A percentile compares a stretch with the other conserved stretches of the same genome.
Conservation (phyloP, 2,329 filamentous ascomycete genomes). For the Beauveria sp. region DNA sequence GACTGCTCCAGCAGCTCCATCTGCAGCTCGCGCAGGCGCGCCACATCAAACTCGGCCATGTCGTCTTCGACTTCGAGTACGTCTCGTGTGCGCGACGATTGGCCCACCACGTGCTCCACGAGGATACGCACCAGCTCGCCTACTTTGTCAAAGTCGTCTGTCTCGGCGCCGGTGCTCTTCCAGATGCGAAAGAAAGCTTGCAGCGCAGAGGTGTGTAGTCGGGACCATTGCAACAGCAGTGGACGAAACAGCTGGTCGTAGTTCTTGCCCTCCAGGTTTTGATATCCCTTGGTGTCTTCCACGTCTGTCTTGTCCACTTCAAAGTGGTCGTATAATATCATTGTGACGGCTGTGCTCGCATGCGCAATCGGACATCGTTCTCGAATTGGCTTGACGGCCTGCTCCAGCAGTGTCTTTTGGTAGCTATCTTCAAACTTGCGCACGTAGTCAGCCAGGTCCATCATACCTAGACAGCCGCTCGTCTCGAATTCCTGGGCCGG, state of each 20-base stretch:
- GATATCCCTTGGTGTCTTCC: slow-evolving; percentile 69
- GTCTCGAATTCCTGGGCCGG: slow-evolving; percentile 78
- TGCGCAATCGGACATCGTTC: slow-evolving; percentile 81
- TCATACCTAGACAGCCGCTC: slow-evolving; percentile 87
- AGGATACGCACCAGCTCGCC: slow-evolving; percentile 85
- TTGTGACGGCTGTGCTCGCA: slow-evolving; percentile 78
- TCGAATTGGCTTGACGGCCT: slow-evolving; percentile 62
- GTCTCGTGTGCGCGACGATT: slow-evolving; percentile 72
- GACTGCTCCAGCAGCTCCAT: slow-evolving; percentile 88
- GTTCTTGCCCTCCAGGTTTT: slow-evolving; percentile 66
- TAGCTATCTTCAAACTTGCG: slow-evolving; percentile 87
- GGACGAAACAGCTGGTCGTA: slow-evolving; percentile 84
- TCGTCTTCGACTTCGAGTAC: slow-evolving; percentile 85
- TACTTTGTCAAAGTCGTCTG: slow-evolving; percentile 89
- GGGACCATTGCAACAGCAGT: slow-evolving; percentile 84
- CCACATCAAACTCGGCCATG: slow-evolving; percentile 73
- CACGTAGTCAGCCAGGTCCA: slow-evolving; percentile 93
- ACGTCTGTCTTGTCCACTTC: slow-evolving; percentile 79
- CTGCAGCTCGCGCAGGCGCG: slow-evolving; percentile 72
- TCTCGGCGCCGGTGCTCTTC: slow-evolving; percentile 79
- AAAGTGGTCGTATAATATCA: slow-evolving; percentile 90
- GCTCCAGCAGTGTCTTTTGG: slow-evolving; percentile 85
- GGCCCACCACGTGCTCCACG: slow-evolving; percentile 80
- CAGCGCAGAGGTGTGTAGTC: slow-evolving; percentile 76
- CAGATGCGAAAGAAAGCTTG: slow-evolving; percentile 86